Evolutionary conservation across 306 rosid genomes (phyloP), one percentile per base, ranked within the genome.

Genomic region (Sicyos baderoa): DNA sequence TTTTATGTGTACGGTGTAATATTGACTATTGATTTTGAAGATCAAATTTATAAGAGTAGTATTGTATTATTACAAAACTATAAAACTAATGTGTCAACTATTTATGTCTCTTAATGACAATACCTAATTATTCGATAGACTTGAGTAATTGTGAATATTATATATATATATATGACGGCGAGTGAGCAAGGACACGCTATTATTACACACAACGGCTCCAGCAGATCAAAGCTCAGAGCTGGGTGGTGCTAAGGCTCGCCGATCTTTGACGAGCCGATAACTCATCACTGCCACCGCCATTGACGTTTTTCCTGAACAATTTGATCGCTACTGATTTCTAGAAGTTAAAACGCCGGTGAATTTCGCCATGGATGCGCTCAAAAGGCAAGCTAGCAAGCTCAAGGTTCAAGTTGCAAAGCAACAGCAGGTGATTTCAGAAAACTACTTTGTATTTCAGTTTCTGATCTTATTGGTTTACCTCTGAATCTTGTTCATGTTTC

Each of bases 321-420:
- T 49, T 49, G 4, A 3, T 15, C 58, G 58, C 3, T 15, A 13
- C 57, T 49, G 57, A 68, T 45, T 21, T 17, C 18, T 4, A 48
- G 61, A 66, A 40, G 77, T 32, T n/a, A 60, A 56, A 27, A 18
- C 68, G 27, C 49, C 23, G 68, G 27, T 15, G 68, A 70, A 53
- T 52, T 42, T n/a, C 47, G 64, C 83, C 76, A 91, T 92, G 98
- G 98, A 92, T 54, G 91, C 89, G 77, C 53, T 92, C 51, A 79
- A 91, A 76, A 92, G 83, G 85, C 98, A 92, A 77, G 98, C 98
- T 55, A 80, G 76, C 76, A 92, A 89, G 88, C 71, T 92, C 57
- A 82, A 89, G 69, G 93, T 87, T n/a, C 98, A 92, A 84, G 96
- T 92, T 44, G 89, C 89, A 61, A 92, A 89, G 80, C 97, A 92